These are phyloP conservation scores for Crithidia sp. DNA, from an alignment of 208 protist genomes.

Conservation along the genomic window DNA sequence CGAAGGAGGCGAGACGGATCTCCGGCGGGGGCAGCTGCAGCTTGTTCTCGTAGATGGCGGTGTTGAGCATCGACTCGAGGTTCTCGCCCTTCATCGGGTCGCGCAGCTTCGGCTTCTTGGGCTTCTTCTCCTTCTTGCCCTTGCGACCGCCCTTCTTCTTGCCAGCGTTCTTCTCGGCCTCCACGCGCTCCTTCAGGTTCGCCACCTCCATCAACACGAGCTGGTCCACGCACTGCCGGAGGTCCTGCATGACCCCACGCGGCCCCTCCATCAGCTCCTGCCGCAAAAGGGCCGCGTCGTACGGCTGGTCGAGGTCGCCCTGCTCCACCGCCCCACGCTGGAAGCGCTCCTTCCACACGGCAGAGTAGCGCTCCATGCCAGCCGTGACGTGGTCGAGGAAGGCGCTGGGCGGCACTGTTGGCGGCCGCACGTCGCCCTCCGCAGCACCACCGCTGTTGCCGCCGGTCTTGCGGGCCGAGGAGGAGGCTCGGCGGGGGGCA, in stretches of 20 bases:
- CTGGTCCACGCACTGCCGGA: constrained; percentile 91
- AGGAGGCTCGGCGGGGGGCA: not conserved
- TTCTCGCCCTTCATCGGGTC: constrained; percentile 86
- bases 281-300: constrained; percentile 75
- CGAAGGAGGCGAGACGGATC: constrained; percentile 61
- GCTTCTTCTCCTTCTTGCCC: constrained; percentile 75
- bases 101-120: constrained; percentile 83
- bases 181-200: constrained; percentile 89
- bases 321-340: constrained; percentile 60
- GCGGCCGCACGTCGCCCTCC: constrained; percentile 36
- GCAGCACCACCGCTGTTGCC: not conserved
- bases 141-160: constrained; percentile 42
- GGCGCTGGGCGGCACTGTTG: constrained; percentile 44
- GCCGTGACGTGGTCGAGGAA: constrained; percentile 67
- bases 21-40: constrained; percentile 69
- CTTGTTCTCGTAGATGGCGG: constrained; percentile 81
- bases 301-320: constrained; percentile 75
- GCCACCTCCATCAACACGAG: constrained; percentile 92
- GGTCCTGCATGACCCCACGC: constrained; percentile 85
- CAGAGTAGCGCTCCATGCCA: constrained; percentile 64
- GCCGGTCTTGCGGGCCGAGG: constrained; percentile 20
- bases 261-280: constrained; percentile 88
- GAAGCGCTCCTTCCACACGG: constrained; percentile 75
- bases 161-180: constrained; percentile 69
- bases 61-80: constrained; percentile 85